Evolutionary conservation across 345 rosid genomes (phyloP), one percentile per base, ranked within the genome.

Genomic region (Psidium friedrichsthalianum): DNA sequence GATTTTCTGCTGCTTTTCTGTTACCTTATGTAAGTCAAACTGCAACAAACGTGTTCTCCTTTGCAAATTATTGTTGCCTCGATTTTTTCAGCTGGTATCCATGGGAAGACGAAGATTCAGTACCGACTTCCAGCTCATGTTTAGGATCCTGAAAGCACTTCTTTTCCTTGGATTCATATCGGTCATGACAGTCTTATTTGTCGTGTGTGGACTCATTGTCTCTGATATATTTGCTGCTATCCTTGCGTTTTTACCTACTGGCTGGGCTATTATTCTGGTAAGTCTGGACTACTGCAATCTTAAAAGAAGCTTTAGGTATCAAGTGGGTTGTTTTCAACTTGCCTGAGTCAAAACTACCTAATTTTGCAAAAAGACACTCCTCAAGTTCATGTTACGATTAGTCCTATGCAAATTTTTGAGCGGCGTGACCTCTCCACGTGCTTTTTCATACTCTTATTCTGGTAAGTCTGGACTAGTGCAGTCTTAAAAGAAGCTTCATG

Each of bases 71-170:
- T 18, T 69, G 4, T 32, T 9, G 47, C 25, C 24, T 69, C 1
- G 0, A 55, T 55, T 78, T 74, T 83, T 83, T 85, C 88, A 98
- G 99, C 90, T 96, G 96, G 92, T 94, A 47, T 94, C 98, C 24
- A 88, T 96, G 92, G 99, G 97, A 59, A 92, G 99, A 89, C 85
- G 96, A 81, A 94, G 89, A 69, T 96, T 98, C 47, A 92, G 95
- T 25, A 88, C 95, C 7, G 96, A 94, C 89, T 94, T 96, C 89
- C 99, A 90, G 86, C 98, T 96, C 83, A 96, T 94, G 97, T 94
- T 94, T 90, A 91, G 99, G 89, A 94, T 98, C 87, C 96, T 98
- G 85, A 98, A 96, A 88, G 99, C 98, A n/a, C 96, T 98, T 88
- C 88, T 95, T 44, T 95, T 95, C 89, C 98, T 98, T 5, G 98